Base-by-base conservation (phyloP, 768 basidiomycete species). In the Suillus variegatus region DNA sequence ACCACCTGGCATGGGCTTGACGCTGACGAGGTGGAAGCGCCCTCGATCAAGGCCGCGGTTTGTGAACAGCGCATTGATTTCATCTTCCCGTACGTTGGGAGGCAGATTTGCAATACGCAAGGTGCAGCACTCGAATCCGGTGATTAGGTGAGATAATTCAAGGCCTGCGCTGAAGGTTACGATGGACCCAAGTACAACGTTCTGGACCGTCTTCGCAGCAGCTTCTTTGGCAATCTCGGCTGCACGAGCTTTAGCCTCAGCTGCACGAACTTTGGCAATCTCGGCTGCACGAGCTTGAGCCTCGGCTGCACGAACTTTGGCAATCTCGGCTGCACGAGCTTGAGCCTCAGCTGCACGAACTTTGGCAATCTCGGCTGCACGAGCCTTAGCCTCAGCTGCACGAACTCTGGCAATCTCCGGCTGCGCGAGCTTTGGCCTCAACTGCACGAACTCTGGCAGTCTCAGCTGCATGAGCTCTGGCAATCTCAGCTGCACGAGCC, bases 121-220 rank as follows among this genome's bases (percentile, higher is more conserved):
- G 12, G 78, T 78, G 68, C 82, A 84, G 7, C 82, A 80, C 49
- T 88, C 84, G 66, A 85, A 87, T 5, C 85, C 86, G 20, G 82
- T 77, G 35, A 85, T 71, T 38, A 86, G 66, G 40, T 76, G 71
- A 46, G 73, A 73, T 46, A 88, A 75, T n/a, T 80, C 74, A 43
- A 85, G 70, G 6, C 87, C 87, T 3, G 84, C 81, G 36, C 77
- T 77, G 49, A 78, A 87, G 3, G 84, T 84, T 22, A 85, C 81
- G 49, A 87, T 74, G 52, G 80, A 82, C 8, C 81, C 82, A 22
- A 77, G 77, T 18, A 86, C 80, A n/a, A 84, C 66, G 58, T 78
- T 79, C 62, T 75, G 82, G 13, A 81, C 76, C 2, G 78, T 80
- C 56, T 76, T 77, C 4, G 76, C 69, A 6, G 84, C 85, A 38